phyloP scores from a whole-genome alignment of 2,329 filamentous ascomycete species.

The Passalora sequoiae region DNA sequence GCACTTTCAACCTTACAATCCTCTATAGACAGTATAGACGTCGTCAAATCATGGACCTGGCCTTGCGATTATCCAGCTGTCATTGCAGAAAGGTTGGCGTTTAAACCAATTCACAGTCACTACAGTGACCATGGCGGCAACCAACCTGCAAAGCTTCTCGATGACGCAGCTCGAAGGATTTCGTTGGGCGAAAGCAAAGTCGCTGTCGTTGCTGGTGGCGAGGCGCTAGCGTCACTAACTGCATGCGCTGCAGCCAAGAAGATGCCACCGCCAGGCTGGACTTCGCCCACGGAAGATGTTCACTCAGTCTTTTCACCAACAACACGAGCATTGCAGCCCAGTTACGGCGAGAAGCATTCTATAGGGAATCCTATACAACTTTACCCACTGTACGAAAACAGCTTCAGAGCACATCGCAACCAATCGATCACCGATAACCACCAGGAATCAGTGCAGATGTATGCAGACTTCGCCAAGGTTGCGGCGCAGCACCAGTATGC shows the following conservation, averaged over 20 bases:
- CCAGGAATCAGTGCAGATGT: slow-evolving; percentile 55
- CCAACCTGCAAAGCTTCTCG: slow-evolving; percentile 57
- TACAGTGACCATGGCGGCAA: slow-evolving; percentile 60
- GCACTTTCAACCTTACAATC: slow-evolving; percentile 36
- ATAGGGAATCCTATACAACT: slow-evolving; percentile 59
- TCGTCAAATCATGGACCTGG: slow-evolving; percentile 63
- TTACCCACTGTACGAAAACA: slow-evolving; percentile 59
- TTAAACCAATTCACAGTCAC: slow-evolving; percentile 45
- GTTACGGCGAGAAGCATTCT: slow-evolving; percentile 41
- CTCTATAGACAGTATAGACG: slow-evolving; percentile 54
- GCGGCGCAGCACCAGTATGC: slow-evolving; percentile 50
- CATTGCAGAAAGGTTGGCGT: slow-evolving; percentile 47
- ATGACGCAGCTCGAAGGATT: slow-evolving; percentile 57
- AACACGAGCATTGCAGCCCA: slow-evolving; percentile 37
- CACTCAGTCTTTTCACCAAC: slow-evolving; percentile 50
- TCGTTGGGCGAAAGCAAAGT: slow-evolving; percentile 51
- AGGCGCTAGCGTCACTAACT: slow-evolving; percentile 57
- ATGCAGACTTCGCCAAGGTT: slow-evolving; percentile 56
- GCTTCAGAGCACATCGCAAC: slow-evolving; percentile 51
- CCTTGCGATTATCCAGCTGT: slow-evolving; percentile 55
- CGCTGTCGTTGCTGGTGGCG: slow-evolving; percentile 58
- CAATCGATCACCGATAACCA: slow-evolving; percentile 55
- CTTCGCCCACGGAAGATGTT: slow-evolving; percentile 43
- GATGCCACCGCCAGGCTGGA: slow-evolving; percentile 58
- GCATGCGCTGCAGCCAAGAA: slow-evolving; percentile 49